Conservation (phyloP, 164 flowering plant genomes). For the Hamamelis virginiana region DNA sequence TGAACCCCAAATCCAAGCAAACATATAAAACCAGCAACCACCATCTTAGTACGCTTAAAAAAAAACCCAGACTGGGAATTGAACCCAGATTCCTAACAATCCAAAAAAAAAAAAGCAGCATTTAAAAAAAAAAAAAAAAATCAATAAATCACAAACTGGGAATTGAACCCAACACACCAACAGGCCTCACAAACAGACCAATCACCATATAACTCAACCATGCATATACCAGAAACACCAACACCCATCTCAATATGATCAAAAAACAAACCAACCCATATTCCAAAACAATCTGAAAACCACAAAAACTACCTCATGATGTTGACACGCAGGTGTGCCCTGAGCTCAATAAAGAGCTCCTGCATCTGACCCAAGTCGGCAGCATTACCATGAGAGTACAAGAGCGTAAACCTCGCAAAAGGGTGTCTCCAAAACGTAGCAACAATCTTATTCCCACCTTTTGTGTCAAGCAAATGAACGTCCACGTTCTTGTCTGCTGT, state of each 20-base stretch:
- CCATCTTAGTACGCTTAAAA: neutral
- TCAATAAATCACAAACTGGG: neutral
- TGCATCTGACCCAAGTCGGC: conserved; percentile 96
- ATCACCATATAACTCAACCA: neutral
- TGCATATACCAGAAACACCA: neutral
- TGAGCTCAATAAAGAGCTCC: conserved; percentile 90
- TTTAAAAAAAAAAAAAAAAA: neutral
- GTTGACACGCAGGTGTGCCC: conserved; percentile 89
- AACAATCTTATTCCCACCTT: conserved; percentile 74
- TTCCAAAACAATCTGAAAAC: neutral
- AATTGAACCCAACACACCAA: too few relatives aligned
- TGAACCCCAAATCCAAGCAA: neutral
- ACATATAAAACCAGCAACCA: neutral
- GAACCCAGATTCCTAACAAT: too few relatives aligned
- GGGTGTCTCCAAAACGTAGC: conserved; percentile 94
- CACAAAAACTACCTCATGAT: conserved; percentile 68
- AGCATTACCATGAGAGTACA: conserved; percentile 96
- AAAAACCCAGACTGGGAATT: neutral
- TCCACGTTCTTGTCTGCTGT: conserved; percentile 73
- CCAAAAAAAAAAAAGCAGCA: neutral
- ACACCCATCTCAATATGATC: conserved; percentile 5
- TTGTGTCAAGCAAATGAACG: conserved; percentile 72
- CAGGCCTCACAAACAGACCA: neutral
- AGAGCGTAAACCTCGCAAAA: conserved; percentile 67
- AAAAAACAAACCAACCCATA: conserved; percentile 4